These are phyloP conservation scores for Vanrija sp. DNA, from an alignment of 1,284 basidiomycete genomes.

Conservation along the genomic window DNA sequence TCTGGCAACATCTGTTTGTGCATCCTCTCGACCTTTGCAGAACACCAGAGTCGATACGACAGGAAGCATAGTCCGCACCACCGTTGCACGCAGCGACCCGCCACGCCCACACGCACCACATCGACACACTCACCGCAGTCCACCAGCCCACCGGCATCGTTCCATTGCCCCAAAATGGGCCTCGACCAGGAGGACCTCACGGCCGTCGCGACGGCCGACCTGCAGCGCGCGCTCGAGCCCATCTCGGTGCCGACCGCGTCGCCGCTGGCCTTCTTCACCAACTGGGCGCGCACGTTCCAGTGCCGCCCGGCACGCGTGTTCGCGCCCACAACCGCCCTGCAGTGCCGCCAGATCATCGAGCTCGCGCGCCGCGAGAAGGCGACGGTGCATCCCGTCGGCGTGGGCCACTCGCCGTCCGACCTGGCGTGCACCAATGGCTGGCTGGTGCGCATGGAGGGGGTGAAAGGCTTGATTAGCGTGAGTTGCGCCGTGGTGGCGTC, in stretches of 20 bases:
- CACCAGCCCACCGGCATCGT: background rate
- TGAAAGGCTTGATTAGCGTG: constrained; percentile 70
- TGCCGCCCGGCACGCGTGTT: constrained; percentile 59
- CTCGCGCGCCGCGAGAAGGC: constrained; percentile 71
- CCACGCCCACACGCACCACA: too few species aligned
- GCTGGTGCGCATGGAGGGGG: constrained; percentile 70
- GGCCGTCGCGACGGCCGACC: constrained; percentile 4
- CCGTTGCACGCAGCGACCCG: background rate
- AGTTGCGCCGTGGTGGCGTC: constrained; percentile 34
- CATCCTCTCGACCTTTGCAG: too few species aligned
- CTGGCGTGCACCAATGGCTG: constrained; percentile 79
- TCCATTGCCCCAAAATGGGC: background rate
- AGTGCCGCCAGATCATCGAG: constrained; percentile 77
- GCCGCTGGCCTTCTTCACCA: constrained; percentile 45
- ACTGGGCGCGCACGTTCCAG: constrained; percentile 56
- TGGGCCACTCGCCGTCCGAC: constrained; percentile 91
- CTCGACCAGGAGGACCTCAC: constrained; percentile 2
- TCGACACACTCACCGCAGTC: background rate
- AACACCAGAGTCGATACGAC: too few species aligned
- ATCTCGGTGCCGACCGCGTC: constrained; percentile 32
- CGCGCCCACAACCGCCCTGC: constrained; percentile 65
- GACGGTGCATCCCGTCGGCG: constrained; percentile 75
- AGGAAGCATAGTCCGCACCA: background rate
- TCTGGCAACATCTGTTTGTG: too few species aligned
- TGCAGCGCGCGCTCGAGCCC: constrained; percentile 25